Percentiles rank a stretch among this genome's conserved stretches.
phyloP scores from a whole-genome alignment of 2,329 filamentous ascomycete species.

The Sporothrix brunneoviolacea region DNA sequence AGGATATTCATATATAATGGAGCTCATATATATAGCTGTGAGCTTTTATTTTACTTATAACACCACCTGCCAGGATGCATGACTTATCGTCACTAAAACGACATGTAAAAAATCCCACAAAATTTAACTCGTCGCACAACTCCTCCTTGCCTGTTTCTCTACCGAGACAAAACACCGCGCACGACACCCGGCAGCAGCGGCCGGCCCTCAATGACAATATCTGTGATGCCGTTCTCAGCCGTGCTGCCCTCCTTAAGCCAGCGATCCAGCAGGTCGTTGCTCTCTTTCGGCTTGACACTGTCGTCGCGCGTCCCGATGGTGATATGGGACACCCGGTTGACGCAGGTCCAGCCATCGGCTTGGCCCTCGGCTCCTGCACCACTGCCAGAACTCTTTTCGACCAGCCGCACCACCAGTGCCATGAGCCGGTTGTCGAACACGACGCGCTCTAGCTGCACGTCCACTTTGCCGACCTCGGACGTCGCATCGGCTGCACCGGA shows the following conservation, averaged over 20 bases:
- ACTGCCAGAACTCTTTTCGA: no score
- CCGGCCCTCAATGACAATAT: constrained; percentile 44
- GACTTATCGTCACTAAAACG: no score
- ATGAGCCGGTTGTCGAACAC: constrained; percentile 85
- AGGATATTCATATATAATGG: neutral
- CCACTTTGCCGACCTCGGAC: constrained; percentile 55
- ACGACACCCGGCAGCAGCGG: constrained; percentile 43
- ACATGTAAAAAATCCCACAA: no score
- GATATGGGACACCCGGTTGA: constrained; percentile 76
- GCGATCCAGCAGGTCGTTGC: constrained; percentile 70
- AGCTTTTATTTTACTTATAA: no score
- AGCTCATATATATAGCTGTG: neutral
- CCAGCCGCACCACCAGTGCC: constrained; percentile 77
- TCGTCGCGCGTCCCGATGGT: constrained; percentile 76
- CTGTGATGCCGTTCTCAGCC: constrained; percentile 37
- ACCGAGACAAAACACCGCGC: constrained; percentile 37
- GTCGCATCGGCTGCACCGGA: constrained; percentile 21
- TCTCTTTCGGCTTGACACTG: constrained; percentile 84
- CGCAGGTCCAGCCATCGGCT: constrained; percentile 51
- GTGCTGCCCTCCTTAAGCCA: constrained; percentile 60
- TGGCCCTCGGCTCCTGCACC: constrained; percentile 22
- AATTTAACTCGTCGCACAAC: no score
- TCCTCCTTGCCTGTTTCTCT: no score
- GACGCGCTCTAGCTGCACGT: constrained; percentile 60
- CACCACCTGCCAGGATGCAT: no score